These are phyloP conservation scores for Canna indica DNA, from an alignment of 176 grass and related monocot species.

Conservation along the genomic window DNA sequence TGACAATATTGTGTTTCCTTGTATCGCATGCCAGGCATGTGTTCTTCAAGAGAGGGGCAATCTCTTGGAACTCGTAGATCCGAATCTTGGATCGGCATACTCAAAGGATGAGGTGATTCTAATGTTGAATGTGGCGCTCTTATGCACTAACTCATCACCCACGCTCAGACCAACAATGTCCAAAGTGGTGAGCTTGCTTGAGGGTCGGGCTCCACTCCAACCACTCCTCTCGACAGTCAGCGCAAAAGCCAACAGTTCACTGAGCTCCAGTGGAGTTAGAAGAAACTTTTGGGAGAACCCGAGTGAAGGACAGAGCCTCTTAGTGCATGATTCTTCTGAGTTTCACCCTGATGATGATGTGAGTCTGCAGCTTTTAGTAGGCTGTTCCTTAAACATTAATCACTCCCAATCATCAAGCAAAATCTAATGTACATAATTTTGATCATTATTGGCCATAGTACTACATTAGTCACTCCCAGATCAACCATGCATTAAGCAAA, in stretches of 20 bases:
- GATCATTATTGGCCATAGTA: too few relatives aligned
- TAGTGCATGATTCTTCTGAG: conserved; percentile 9
- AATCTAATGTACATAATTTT: too few relatives aligned
- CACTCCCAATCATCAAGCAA: too few relatives aligned
- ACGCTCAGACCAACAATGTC: conserved; percentile 85
- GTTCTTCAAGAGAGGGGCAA: conserved; percentile 63
- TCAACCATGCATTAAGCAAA: too few relatives aligned
- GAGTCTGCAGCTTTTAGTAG: conserved; percentile 23
- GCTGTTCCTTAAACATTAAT: too few relatives aligned
- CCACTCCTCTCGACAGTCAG: conserved; percentile 44
- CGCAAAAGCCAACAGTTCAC: conserved; percentile 30
- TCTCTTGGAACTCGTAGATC: conserved; percentile 79
- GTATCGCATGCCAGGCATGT: conserved; percentile 45
- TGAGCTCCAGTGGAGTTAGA: conserved; percentile 28
- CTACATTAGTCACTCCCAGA: too few relatives aligned
- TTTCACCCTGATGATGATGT: conserved; percentile 19
- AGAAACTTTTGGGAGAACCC: conserved; percentile 68
- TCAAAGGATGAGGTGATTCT: conserved; percentile 64
- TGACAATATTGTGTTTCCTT: neutral
- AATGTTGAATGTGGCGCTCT: conserved; percentile 64
- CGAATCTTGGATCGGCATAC: conserved; percentile 50
- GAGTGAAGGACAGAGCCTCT: conserved; percentile 35
- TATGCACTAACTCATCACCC: conserved; percentile 71
- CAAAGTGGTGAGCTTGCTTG: conserved; percentile 70
- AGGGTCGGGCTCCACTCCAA: conserved; percentile 48